phyloP scores from a whole-genome alignment of 805 yeast genomes.

The Starmerella etchellsii region DNA sequence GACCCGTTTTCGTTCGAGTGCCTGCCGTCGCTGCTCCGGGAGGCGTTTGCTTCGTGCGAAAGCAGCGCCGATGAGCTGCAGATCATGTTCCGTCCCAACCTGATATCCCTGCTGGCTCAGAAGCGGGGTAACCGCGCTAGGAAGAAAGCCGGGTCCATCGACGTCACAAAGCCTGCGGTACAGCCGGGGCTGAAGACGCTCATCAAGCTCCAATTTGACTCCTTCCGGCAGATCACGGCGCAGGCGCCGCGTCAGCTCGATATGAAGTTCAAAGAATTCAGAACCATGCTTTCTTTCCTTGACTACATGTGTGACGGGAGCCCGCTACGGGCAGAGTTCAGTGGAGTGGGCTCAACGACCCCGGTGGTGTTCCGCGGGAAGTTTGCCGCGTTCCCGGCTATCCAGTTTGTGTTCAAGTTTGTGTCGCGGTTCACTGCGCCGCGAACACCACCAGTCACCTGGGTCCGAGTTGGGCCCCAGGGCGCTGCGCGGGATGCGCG shows the following conservation, averaged over 20 bases:
- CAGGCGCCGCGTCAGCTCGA: constrained; percentile 17
- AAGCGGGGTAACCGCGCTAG: constrained; percentile 2
- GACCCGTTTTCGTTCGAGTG: constrained; percentile 10
- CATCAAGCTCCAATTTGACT: constrained; percentile 13
- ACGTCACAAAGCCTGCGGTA: background rate
- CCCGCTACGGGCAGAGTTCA: constrained; percentile 10
- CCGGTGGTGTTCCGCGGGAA: constrained; percentile 7
- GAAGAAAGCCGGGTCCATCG: background rate
- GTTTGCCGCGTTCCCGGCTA: constrained; percentile 6
- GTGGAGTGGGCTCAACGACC: constrained; percentile 3
- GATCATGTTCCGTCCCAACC: constrained; percentile 8
- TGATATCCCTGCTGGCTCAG: constrained; percentile 13
- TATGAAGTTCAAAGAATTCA: constrained; percentile 17
- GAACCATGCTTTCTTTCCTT: constrained; percentile 13
- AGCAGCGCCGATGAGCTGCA: constrained; percentile 19
- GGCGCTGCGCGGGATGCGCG: background rate
- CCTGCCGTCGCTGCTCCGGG: constrained; percentile 12
- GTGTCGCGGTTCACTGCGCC: constrained; percentile 5
- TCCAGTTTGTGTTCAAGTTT: constrained; percentile 12
- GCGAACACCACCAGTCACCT: constrained; percentile 2
- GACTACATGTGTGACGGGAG: constrained; percentile 10
- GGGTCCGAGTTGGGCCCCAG: constrained; percentile 7
- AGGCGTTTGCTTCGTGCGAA: constrained; percentile 16
- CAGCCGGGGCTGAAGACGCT: constrained; percentile 14
- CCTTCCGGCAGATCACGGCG: constrained; percentile 14